Evolutionary conservation across 163 green algal species (phyloP), one percentile per base, ranked within the genome.

Genomic region (Chlamydomonas reinhardtii): DNA sequence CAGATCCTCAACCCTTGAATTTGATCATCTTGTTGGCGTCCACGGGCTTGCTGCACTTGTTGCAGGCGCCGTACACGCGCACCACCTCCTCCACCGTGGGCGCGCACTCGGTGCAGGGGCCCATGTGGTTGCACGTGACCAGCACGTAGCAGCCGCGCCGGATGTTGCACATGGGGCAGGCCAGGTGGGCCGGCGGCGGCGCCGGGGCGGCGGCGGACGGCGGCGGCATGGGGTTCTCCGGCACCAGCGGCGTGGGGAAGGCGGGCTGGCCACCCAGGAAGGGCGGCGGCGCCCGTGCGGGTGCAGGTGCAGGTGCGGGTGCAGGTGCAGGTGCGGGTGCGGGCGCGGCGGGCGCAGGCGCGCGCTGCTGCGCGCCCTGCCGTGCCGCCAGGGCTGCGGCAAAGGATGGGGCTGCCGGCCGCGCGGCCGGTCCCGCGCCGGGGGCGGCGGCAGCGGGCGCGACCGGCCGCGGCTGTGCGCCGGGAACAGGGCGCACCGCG

Each of bases 71-170:
- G 76, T 76, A 84, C 39, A 27, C 14, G 19, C 20, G 34, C 43
- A 19, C 27, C 29, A 85, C 31, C 0, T 43, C 25, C 22, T 76
- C 52, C 27, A 19, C 14, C n/a, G 15, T 35, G 35, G 66, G 22
- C 48, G 48, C 76, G 78, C 78, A 85, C 48, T 61, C 65, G 48
- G 32, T 48, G 78, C 78, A 85, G 6, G 78, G 78, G 22, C 78
- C 78, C 66, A 85, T 85, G 78, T 85, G 78, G 5, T 19, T 56
- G 78, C 78, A 85, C 1, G 19, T 27, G 20, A 61, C 6, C 48
- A 77, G 14, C 43, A 70, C 64, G 34, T 39, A 85, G 48, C 1
- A 32, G 43, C 66, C 52, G 9, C n/a, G 37, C 4, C 66, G 48
- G 32, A 32, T 29, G 11, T 39, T 4, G 78, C 78, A 85, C 78